Conservation (phyloP, 225 moss, liverwort and hornwort genomes). For the Marchantia paleacea region DNA sequence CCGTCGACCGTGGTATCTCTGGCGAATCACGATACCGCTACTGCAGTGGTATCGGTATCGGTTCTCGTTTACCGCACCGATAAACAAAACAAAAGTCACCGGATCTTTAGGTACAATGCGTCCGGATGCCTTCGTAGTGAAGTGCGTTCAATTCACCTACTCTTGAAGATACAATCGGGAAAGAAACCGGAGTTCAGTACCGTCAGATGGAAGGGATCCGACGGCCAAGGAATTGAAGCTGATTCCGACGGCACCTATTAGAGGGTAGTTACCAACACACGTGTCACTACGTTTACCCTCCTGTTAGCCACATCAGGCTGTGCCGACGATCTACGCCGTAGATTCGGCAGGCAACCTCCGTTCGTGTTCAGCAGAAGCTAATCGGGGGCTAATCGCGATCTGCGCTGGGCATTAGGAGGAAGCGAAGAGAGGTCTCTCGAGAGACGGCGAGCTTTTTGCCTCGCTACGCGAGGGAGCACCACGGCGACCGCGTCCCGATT, state of each 20-base stretch:
- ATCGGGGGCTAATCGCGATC: too few species aligned
- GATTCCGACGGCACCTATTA: neutral
- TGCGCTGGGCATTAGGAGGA: too few species aligned
- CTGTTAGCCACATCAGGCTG: neutral
- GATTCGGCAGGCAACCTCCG: neutral
- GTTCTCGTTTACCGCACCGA: too few species aligned
- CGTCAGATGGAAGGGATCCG: neutral
- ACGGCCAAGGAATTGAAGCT: neutral
- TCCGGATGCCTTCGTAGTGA: neutral
- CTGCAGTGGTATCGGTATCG: too few species aligned
- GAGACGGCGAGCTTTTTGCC: neutral
- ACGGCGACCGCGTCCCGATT: neutral
- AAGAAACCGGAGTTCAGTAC: neutral
- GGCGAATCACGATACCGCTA: too few species aligned
- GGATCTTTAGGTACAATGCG: neutral
- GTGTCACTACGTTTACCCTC: conserved; percentile 6
- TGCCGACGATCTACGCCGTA: neutral
- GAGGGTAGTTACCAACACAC: neutral
- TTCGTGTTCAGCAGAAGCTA: too few species aligned
- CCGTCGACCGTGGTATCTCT: too few species aligned
- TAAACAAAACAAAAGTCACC: neutral
- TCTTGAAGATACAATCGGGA: neutral
- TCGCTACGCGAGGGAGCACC: neutral
- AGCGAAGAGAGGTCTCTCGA: too few species aligned
- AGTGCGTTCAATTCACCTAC: neutral